Conservation (phyloP, 192 early-diverging fungal species). For the Allomyces arbusculus region DNA sequence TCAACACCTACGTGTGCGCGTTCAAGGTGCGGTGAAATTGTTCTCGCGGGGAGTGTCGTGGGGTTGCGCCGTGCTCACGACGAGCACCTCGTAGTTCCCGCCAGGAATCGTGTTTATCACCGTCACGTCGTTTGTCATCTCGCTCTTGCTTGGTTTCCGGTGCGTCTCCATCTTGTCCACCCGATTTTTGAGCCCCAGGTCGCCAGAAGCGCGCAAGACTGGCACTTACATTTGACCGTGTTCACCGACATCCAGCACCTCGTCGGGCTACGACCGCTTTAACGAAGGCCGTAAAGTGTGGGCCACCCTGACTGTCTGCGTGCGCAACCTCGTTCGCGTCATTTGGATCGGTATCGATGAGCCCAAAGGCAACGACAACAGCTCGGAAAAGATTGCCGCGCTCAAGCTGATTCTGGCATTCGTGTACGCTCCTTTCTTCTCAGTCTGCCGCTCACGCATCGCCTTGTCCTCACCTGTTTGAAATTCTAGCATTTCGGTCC, state of each 20-base stretch:
- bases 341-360: constrained; percentile 50
- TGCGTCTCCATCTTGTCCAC: constrained; percentile 1
- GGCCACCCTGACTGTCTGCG: constrained; percentile 40
- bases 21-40: not conserved
- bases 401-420: constrained; percentile 65
- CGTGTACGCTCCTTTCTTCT: constrained; percentile 1
- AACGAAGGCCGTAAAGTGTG: constrained; percentile 76
- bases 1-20: not conserved
- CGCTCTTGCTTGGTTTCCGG: constrained; percentile 19
- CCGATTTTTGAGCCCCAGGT: not conserved
- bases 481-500: not conserved
- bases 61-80: no score
- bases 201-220: not conserved
- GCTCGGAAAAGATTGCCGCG: constrained; percentile 35
- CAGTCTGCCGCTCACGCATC: no score
- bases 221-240: no score
- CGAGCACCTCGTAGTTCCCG: not conserved
- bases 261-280: constrained; percentile 51
- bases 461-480: no score
- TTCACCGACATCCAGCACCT: constrained; percentile 18
- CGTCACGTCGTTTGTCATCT: constrained; percentile 22
- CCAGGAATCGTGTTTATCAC: constrained; percentile 6
- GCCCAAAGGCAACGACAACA: constrained; percentile 24
- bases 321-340: constrained; percentile 57
- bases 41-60: no score